Percentiles rank a stretch among this genome's conserved stretches.
These are phyloP conservation scores for Pezicula radicicola DNA, from an alignment of 2,329 filamentous ascomycete genomes.

Conservation along the genomic window DNA sequence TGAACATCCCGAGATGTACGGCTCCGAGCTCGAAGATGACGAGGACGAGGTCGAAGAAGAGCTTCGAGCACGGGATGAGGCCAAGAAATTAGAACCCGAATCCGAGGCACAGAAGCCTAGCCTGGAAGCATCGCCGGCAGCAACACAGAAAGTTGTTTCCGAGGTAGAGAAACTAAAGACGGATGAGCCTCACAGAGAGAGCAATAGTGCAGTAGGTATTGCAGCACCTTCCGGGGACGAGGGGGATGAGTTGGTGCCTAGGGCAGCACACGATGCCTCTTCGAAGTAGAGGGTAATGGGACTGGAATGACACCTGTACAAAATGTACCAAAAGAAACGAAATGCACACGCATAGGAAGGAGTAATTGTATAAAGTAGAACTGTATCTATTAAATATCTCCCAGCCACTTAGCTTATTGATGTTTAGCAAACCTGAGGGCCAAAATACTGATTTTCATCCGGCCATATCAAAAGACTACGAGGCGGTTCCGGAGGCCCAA, in stretches of 20 bases:
- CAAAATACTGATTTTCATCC: not conserved
- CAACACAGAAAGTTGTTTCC: not conserved
- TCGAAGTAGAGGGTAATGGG: constrained; percentile 13
- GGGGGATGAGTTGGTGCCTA: constrained; percentile 42
- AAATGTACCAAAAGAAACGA: constrained; percentile 18
- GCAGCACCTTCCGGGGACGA: constrained; percentile 27
- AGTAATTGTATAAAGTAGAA: constrained; percentile 13
- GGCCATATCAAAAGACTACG: not conserved
- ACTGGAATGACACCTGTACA: constrained; percentile 13
- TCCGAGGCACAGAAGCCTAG: not conserved
- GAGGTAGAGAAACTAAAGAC: constrained; percentile 6
- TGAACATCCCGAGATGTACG: constrained; percentile 88
- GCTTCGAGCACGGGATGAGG: constrained; percentile 20
- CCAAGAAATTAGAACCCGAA: constrained; percentile 5
- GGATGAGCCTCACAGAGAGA: constrained; percentile 26
- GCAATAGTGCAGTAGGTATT: constrained; percentile 16
- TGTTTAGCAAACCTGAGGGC: not conserved
- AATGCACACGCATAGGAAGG: constrained; percentile 14
- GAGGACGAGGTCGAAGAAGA: constrained; percentile 49
- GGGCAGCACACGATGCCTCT: constrained; percentile 42
- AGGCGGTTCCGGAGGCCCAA: too few relatives aligned
- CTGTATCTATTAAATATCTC: constrained; percentile 15
- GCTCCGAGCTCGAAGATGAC: constrained; percentile 80
- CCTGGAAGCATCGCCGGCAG: constrained; percentile 1
- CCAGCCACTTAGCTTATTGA: not conserved